Conservation (phyloP, 306 rosid species). For the Cotoneaster glaucophyllus region DNA sequence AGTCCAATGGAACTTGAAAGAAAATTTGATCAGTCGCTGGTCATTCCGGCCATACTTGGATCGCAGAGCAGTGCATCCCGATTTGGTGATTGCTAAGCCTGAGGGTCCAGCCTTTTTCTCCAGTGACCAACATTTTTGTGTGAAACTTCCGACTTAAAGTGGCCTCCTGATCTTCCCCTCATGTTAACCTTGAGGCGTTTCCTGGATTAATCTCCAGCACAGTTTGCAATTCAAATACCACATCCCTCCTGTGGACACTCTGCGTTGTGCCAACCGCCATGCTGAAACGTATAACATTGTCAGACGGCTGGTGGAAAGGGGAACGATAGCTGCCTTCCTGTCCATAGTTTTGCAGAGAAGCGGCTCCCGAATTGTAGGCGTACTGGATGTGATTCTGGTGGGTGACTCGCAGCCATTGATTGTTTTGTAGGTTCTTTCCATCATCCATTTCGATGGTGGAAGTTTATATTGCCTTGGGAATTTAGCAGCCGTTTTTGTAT, state of each 20-base stretch:
- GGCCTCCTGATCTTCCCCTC: constrained; percentile 29
- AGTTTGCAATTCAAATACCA: constrained; percentile 15
- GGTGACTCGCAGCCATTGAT: constrained; percentile 23
- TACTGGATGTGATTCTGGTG: constrained; percentile 3
- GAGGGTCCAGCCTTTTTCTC: constrained; percentile 26
- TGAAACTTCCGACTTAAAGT: constrained; percentile 26
- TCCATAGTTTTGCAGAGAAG: constrained; percentile 10
- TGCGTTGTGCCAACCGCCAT: not conserved
- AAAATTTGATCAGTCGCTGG: constrained; percentile 35
- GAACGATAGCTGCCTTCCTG: not conserved
- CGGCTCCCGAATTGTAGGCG: constrained; percentile 6
- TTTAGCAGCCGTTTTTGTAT: constrained; percentile 33
- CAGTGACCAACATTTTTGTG: constrained; percentile 24
- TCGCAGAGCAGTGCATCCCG: constrained; percentile 9
- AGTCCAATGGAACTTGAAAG: constrained; percentile 50
- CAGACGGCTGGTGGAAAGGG: constrained; percentile 22
- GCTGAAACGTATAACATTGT: constrained; percentile 14
- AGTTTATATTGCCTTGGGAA: not conserved
- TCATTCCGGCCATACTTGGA: constrained; percentile 18
- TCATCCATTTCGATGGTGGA: constrained; percentile 4
- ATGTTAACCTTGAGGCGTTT: constrained; percentile 31
- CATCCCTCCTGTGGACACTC: constrained; percentile 6
- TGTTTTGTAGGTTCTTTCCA: constrained; percentile 23
- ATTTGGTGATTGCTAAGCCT: constrained; percentile 8
- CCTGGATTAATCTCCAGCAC: constrained; percentile 21